Percentiles rank a stretch among this genome's conserved stretches.
phyloP scores from a whole-genome alignment of 768 basidiomycete genomes.

The Pulveroboletus sp. region DNA sequence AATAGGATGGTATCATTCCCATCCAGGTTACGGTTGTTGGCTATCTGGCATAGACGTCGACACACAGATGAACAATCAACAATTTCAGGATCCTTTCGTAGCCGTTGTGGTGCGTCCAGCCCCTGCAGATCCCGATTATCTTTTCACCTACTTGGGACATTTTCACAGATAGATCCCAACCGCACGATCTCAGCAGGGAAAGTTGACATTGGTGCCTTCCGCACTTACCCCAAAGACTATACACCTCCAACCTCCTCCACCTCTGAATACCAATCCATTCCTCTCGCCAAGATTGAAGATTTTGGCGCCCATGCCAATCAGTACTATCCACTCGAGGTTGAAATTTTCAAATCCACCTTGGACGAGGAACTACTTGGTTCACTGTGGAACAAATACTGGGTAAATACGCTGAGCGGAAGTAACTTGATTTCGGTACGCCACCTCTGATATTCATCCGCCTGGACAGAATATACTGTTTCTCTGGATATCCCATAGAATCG shows the following conservation, averaged over 20 bases:
- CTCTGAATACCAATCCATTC: constrained; percentile 94
- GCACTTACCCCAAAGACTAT: constrained; percentile 95
- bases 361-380: constrained; percentile 86
- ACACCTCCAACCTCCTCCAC: constrained; percentile 67
- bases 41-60: constrained; percentile 97
- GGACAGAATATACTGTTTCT: neutral
- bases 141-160: neutral
- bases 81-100: constrained; percentile 93
- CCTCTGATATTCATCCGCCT: neutral
- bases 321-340: constrained; percentile 92
- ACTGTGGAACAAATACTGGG: constrained; percentile 99
- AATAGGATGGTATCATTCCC: constrained; percentile 98
- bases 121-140: neutral
- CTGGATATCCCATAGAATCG: constrained; percentile 62
- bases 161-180: constrained; percentile 86
- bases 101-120: constrained; percentile 79
- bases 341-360: constrained; percentile 89
- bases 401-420: constrained; percentile 92
- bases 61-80: constrained; percentile 94
- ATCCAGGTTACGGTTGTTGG: constrained; percentile 99
- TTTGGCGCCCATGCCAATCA: constrained; percentile 98
- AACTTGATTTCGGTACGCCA: constrained; percentile 79
- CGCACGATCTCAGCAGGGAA: constrained; percentile 97
- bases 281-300: constrained; percentile 95
- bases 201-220: constrained; percentile 98